A percentile compares a stretch with the other conserved stretches of the same genome.
These are phyloP conservation scores for Psidium friedrichsthalianum DNA, from an alignment of 345 rosid genomes.

Conservation along the genomic window DNA sequence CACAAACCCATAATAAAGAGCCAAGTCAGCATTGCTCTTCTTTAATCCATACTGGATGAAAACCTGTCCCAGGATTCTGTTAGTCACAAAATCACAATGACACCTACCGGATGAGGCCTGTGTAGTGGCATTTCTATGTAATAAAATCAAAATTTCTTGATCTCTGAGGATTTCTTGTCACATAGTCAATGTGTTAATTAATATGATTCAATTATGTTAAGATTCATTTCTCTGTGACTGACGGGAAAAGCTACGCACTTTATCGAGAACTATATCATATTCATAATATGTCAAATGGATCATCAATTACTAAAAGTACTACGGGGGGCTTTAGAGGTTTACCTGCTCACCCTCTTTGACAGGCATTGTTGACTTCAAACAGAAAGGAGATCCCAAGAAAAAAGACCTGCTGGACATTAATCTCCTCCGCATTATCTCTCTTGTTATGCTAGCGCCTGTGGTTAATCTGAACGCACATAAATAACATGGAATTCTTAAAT, in stretches of 20 bases:
- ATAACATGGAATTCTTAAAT: background rate
- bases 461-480: constrained; percentile 3
- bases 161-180: background rate
- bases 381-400: constrained; percentile 16
- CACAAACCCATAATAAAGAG: constrained; percentile 11
- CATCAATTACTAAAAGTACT: background rate
- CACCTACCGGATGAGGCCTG: background rate
- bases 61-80: background rate
- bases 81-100: background rate
- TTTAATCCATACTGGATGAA: constrained; percentile 14
- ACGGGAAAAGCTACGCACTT: background rate
- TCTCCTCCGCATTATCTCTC: constrained; percentile 13
- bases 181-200: background rate
- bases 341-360: constrained; percentile 19
- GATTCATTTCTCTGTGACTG: background rate
- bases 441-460: constrained; percentile 5
- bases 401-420: constrained; percentile 15
- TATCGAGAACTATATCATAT: background rate
- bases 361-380: constrained; percentile 7
- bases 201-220: background rate
- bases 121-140: background rate
- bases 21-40: constrained; percentile 13
- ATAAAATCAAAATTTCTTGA: background rate
- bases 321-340: background rate
- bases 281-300: background rate